Percentiles rank a stretch among this genome's conserved stretches.
Conservation (phyloP, 768 basidiomycete species). For the Leccinum ochraceum region DNA sequence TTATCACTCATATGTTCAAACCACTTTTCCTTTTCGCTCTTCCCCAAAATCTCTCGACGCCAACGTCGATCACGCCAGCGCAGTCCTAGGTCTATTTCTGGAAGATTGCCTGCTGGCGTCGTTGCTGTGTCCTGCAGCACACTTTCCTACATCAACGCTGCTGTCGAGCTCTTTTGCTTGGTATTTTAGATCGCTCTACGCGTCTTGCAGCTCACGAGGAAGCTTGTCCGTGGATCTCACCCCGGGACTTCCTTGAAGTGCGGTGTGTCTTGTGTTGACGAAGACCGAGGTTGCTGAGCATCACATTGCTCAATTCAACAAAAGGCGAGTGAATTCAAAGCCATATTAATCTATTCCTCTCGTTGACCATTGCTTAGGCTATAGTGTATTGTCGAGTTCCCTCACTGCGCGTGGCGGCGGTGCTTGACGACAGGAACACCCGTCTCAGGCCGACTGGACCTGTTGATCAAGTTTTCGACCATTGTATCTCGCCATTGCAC, state of each 20-base stretch:
- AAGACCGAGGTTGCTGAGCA: constrained; percentile 21
- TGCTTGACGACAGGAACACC: constrained; percentile 50
- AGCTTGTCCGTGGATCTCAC: constrained; percentile 19
- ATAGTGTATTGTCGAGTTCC: constrained; percentile 17
- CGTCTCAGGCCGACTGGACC: constrained; percentile 57
- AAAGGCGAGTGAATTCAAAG: constrained; percentile 13
- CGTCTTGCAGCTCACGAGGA: constrained; percentile 34
- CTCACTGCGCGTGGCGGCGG: constrained; percentile 49
- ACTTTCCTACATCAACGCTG: constrained; percentile 42
- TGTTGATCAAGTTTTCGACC: constrained; percentile 44
- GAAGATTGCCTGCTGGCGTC: constrained; percentile 53
- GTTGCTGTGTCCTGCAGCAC: constrained; percentile 44
- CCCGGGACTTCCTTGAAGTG: constrained; percentile 43
- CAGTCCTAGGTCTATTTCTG: constrained; percentile 56
- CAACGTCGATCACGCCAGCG: constrained; percentile 37
- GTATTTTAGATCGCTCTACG: constrained; percentile 55
- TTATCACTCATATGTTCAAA: constrained; percentile 49
- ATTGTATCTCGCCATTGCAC: constrained; percentile 37
- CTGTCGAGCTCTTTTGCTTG: constrained; percentile 50
- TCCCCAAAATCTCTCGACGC: constrained; percentile 33
- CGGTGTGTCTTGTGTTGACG: constrained; percentile 40
- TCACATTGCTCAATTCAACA: constrained; percentile 26
- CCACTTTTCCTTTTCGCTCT: constrained; percentile 13
- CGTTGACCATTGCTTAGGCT: neutral
- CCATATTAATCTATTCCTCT: neutral